Evolutionary conservation across 129 eudicot genomes (phyloP).

Genomic region (Arctium minus): DNA sequence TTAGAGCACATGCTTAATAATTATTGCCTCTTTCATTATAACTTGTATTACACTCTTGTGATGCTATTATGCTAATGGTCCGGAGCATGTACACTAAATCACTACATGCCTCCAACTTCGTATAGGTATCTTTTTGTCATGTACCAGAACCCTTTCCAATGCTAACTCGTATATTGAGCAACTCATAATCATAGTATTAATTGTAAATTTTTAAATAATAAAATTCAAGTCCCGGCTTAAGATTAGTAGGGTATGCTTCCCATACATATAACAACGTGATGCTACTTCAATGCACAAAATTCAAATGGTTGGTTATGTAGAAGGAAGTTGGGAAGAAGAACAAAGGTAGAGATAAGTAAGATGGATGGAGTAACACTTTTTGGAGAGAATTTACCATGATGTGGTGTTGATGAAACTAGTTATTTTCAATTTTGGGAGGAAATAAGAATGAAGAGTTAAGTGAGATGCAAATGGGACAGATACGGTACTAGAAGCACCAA

Average conservation of each 20-base stretch:
- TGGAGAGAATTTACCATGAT: neutral
- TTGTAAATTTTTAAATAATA: neutral
- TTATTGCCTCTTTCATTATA: neutral
- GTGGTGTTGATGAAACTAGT: neutral
- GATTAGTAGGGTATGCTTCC: neutral
- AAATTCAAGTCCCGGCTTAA: neutral
- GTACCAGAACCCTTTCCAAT: neutral
- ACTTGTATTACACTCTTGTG: neutral
- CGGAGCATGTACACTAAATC: neutral
- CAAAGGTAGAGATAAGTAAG: neutral
- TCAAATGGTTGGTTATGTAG: neutral
- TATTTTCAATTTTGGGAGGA: neutral
- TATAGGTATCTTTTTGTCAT: neutral
- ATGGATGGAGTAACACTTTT: neutral
- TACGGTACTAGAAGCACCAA: neutral
- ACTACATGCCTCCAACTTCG: neutral
- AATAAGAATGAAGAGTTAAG: neutral
- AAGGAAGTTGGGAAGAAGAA: neutral
- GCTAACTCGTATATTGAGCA: neutral
- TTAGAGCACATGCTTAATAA: neutral
- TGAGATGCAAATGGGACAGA: neutral
- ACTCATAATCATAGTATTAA: neutral
- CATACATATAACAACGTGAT: neutral
- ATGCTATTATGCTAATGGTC: neutral
- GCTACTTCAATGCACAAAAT: neutral